Conservation (phyloP, 2,329 filamentous ascomycete species). For the Hypomyces rosellus region DNA sequence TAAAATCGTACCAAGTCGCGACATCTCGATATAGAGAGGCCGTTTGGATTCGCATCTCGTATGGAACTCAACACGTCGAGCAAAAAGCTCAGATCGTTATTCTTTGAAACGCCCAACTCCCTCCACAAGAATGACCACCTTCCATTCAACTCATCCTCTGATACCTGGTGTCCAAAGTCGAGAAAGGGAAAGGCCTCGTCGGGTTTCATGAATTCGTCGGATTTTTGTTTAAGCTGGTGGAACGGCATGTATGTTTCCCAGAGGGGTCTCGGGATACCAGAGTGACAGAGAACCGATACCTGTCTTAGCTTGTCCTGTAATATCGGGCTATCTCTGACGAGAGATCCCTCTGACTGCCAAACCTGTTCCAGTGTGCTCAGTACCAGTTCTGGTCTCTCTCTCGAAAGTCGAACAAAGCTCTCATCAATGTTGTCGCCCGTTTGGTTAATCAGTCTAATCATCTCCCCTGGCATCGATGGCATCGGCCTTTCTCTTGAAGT, state of each 20-base stretch:
- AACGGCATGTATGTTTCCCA: slow-evolving; percentile 12
- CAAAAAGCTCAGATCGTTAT: slow-evolving; percentile 9
- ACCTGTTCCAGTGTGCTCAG: slow-evolving; percentile 4
- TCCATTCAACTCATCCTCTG: slow-evolving; percentile 3
- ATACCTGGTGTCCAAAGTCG: slow-evolving; percentile 3
- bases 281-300: slow-evolving; percentile 5
- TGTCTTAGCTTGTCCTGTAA: slow-evolving; percentile 3
- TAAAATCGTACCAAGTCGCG: slow-evolving; percentile 6
- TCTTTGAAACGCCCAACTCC: slow-evolving; percentile 9
- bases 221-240: slow-evolving; percentile 3
- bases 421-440: no score
- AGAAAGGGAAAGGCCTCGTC: slow-evolving; percentile 11
- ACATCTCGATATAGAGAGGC: slow-evolving; percentile 5
- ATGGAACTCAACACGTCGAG: slow-evolving; percentile 11
- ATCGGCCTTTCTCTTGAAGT: no score
- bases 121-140: slow-evolving; percentile 10
- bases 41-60: slow-evolving; percentile 6
- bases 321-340: not conserved
- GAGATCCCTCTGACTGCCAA: slow-evolving; percentile 2
- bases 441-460: no score
- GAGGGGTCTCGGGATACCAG: slow-evolving; percentile 4
- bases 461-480: no score
- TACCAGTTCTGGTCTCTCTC: not conserved
- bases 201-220: slow-evolving; percentile 7
- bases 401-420: no score